Conservation (phyloP, 108 stramenopile species). For the Skeletonema tropicum region DNA sequence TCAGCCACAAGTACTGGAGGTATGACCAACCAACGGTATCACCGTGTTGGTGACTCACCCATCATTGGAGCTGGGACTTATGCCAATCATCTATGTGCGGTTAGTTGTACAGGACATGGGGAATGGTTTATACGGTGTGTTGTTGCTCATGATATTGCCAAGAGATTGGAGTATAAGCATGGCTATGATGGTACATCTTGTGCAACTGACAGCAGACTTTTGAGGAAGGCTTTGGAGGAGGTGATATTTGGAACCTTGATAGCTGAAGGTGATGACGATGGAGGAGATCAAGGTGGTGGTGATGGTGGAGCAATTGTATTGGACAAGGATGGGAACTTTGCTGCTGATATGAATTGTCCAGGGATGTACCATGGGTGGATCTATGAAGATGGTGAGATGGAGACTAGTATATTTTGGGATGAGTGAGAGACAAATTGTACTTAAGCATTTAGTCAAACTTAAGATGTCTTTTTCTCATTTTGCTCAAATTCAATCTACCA, state of each 20-base stretch:
- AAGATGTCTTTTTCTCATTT: too few relatives aligned
- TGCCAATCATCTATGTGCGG: slow-evolving; percentile 41
- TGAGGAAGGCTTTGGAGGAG: slow-evolving; percentile 34
- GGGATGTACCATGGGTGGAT: slow-evolving; percentile 47
- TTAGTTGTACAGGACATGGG: slow-evolving; percentile 46
- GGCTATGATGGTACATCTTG: slow-evolving; percentile 10
- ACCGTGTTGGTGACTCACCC: slow-evolving; percentile 37
- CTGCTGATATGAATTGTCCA: slow-evolving; percentile 36
- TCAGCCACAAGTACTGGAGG: slow-evolving; percentile 48
- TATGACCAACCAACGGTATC: slow-evolving; percentile 36
- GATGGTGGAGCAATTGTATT: slow-evolving; percentile 36
- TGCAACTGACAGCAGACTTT: background rate
- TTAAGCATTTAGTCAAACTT: background rate
- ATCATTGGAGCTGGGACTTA: slow-evolving; percentile 45
- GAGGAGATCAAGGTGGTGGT: slow-evolving; percentile 21
- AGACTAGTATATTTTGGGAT: slow-evolving; percentile 29
- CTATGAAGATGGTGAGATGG: slow-evolving; percentile 38
- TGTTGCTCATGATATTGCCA: slow-evolving; percentile 41
- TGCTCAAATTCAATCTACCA: too few relatives aligned
- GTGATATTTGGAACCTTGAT: slow-evolving; percentile 30
- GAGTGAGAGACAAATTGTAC: background rate
- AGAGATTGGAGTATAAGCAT: slow-evolving; percentile 41
- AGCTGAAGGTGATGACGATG: slow-evolving; percentile 6
- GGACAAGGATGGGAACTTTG: slow-evolving; percentile 41
- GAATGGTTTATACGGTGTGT: slow-evolving; percentile 42